Percentiles rank a stretch among this genome's conserved stretches.
phyloP scores from a whole-genome alignment of 768 basidiomycete genomes.

The Omphalotus guepiniiformis region DNA sequence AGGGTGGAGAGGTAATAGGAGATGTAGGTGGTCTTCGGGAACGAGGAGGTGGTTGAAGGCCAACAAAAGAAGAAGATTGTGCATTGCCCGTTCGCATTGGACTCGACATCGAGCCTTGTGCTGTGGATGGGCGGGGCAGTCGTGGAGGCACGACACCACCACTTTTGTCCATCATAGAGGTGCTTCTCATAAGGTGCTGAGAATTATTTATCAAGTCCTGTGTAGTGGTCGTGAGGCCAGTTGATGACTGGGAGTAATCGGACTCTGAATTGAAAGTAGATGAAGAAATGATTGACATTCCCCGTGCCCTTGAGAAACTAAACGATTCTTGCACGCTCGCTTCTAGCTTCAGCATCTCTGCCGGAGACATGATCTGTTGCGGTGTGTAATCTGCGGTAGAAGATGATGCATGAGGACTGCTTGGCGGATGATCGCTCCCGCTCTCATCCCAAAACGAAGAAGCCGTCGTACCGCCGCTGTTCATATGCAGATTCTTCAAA shows the following conservation, averaged over 20 bases:
- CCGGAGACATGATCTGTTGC: conserved; percentile 65
- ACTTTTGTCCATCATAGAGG: conserved; percentile 24
- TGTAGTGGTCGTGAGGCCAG: not conserved
- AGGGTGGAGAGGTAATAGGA: not conserved
- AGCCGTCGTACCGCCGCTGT: conserved; percentile 19
- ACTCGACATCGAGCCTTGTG: not conserved
- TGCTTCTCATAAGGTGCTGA: conserved; percentile 1
- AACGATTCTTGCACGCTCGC: conserved; percentile 34
- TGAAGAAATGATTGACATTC: conserved; percentile 34
- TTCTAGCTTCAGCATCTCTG: conserved; percentile 59
- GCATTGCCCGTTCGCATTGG: not conserved
- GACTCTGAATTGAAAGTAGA: conserved; percentile 26
- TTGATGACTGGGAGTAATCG: not conserved
- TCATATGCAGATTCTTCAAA: conserved; percentile 12
- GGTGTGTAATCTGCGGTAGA: conserved; percentile 46
- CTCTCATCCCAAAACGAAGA: conserved; percentile 50
- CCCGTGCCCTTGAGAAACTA: conserved; percentile 26
- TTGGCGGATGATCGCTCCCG: conserved; percentile 29
- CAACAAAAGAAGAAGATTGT: conserved; percentile 1
- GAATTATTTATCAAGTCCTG: not conserved
- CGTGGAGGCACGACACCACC: conserved; percentile 19
- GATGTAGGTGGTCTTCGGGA: conserved; percentile 1
- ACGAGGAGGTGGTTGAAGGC: conserved; percentile 11
- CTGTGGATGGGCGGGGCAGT: conserved; percentile 10
- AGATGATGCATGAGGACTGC: conserved; percentile 27